Percentiles rank a stretch among this genome's conserved stretches.
These are phyloP conservation scores for Pseudopyricularia cyperi DNA, from an alignment of 2,329 filamentous ascomycete species.

Conservation along the genomic window DNA sequence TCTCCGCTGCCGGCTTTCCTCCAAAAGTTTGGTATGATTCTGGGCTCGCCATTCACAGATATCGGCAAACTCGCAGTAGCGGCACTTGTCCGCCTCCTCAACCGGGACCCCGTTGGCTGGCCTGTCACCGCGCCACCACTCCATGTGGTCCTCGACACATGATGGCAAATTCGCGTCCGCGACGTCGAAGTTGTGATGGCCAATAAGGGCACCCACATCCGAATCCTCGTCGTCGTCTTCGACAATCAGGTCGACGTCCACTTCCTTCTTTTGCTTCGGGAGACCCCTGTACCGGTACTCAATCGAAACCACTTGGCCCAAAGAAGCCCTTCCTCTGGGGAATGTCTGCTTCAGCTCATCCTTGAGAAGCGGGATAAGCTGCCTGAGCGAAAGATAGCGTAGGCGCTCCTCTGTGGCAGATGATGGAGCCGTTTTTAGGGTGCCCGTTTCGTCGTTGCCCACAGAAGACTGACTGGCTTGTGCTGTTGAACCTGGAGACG, in stretches of 20 bases:
- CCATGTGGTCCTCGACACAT: conserved; percentile 58
- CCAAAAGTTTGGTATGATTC: background rate
- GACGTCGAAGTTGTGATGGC: conserved; percentile 49
- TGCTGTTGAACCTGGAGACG: conserved; percentile 3
- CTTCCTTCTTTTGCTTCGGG: background rate
- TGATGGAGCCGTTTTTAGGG: conserved; percentile 3
- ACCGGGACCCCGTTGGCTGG: conserved; percentile 62
- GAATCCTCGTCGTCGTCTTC: conserved; percentile 2
- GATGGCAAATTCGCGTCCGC: conserved; percentile 46
- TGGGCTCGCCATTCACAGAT: conserved; percentile 57
- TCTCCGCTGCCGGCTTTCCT: background rate
- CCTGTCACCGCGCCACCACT: conserved; percentile 74
- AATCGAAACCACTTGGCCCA: conserved; percentile 38
- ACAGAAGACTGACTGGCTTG: background rate
- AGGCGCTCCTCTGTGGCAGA: conserved; percentile 20
- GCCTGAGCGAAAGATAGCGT: conserved; percentile 33
- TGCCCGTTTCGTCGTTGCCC: conserved; percentile 9
- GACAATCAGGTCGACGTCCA: background rate
- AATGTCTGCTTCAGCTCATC: conserved; percentile 39
- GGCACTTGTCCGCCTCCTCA: conserved; percentile 80
- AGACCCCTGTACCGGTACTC: conserved; percentile 28
- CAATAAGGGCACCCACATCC: conserved; percentile 26
- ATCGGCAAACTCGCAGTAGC: conserved; percentile 69
- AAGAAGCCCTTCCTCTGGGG: conserved; percentile 29
- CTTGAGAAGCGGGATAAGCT: conserved; percentile 31